Base-by-base conservation (phyloP, 1,139 yeast genomes). In the Magnusiomyces tetraspermus region DNA sequence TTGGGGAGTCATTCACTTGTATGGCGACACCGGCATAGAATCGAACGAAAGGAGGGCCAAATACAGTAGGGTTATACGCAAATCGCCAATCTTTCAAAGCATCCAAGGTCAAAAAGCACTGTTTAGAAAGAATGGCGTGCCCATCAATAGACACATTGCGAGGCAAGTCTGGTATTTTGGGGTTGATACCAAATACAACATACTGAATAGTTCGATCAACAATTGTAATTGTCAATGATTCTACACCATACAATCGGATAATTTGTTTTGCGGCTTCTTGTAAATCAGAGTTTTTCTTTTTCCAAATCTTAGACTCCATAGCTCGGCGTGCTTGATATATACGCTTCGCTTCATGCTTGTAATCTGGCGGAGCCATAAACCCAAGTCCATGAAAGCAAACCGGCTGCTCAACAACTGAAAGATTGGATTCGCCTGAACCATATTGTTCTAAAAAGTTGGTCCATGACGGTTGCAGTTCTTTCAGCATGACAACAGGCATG, bases 1-100 rank as follows among this genome's bases (percentile, higher is more conserved):
- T 73, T 0, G 71, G 70, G 21, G 72, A 69, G 1, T 36, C 42
- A 19, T 69, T 64, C 0, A 68, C 63, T 1, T 71, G 53, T 43
- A 83, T 61, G 0, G 85, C 86, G 3, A 80, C 85, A 0, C 84
- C 87, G 48, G 80, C 76, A 61, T 83, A 84, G 60, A 82, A 82
- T 54, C 68, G 71, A 49, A 83, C 76, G 56, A 70, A 69, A 0
- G 90, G 88, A 1, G 75, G 70, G 0, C 84, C 83, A 40, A 73
- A 76, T 0, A 83, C 85, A 52, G 83, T 70, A 0, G 89, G 89
- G 59, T 79, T 82, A 47, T 71, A 68, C 8, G 67, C 60, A 3
- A 82, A 77, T 63, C 90, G 70, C 90, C 92, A 84, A 63, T 84
- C 92, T 42, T 71, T 69, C 3, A 79, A 65, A 1, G 88, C 82